A percentile compares a stretch with the other conserved stretches of the same genome.
phyloP scores from a whole-genome alignment of 2,329 filamentous ascomycete species.

The Dactylellina cionopaga region DNA sequence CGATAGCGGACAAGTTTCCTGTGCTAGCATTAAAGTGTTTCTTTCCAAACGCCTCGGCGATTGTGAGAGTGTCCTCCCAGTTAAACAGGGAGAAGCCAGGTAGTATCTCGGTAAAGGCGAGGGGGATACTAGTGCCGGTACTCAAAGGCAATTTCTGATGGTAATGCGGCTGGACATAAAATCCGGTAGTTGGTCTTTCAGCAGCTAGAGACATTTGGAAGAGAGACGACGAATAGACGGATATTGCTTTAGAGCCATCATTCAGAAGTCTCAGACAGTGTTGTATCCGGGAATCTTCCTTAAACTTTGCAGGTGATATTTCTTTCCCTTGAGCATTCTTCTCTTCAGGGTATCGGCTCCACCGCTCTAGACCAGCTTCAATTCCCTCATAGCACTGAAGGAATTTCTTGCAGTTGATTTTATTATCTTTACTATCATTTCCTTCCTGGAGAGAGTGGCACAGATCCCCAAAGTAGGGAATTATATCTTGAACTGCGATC shows the following conservation, averaged over 20 bases:
- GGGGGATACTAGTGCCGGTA: conserved; percentile 57
- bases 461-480: conserved; percentile 58
- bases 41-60: conserved; percentile 56
- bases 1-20: conserved; percentile 40
- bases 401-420: conserved; percentile 56
- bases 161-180: conserved; percentile 57
- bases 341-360: conserved; percentile 53
- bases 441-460: conserved; percentile 57
- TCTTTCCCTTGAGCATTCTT: conserved; percentile 35
- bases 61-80: conserved; percentile 57
- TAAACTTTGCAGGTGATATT: conserved; percentile 36
- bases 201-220: conserved; percentile 57
- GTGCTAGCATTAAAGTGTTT: conserved; percentile 54
- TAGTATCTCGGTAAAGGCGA: conserved; percentile 56
- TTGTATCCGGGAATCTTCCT: conserved; percentile 54
- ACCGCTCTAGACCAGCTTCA: conserved; percentile 54
- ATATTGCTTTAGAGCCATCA: conserved; percentile 55
- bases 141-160: conserved; percentile 57
- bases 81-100: conserved; percentile 57
- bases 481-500: conserved; percentile 55
- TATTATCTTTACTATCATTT: conserved; percentile 54
- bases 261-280: conserved; percentile 44
- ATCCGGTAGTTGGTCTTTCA: conserved; percentile 56
- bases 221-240: conserved; percentile 54
- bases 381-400: conserved; percentile 55